Conservation (phyloP, 1,139 yeast species). For the Meyerozyma athensensis region DNA sequence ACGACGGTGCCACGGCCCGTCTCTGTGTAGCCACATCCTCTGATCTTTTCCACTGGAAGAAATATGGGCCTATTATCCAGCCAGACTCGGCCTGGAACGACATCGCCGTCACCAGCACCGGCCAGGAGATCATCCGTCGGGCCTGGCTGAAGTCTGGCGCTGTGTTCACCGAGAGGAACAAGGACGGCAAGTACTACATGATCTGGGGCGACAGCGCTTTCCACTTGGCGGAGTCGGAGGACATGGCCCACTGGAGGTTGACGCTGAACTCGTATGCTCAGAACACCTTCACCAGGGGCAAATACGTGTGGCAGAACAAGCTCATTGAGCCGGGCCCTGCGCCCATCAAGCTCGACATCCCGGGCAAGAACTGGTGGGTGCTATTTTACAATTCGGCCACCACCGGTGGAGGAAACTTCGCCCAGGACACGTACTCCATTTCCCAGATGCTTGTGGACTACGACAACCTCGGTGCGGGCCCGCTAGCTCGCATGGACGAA, state of each 20-base stretch:
- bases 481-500: constrained; percentile 34
- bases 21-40: constrained; percentile 40
- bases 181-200: constrained; percentile 40
- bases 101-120: constrained; percentile 24
- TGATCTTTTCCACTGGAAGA: constrained; percentile 38
- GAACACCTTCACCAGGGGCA: constrained; percentile 27
- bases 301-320: constrained; percentile 30
- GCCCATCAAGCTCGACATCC: constrained; percentile 31
- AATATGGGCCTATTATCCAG: constrained; percentile 34
- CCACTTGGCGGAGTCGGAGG: constrained; percentile 34
- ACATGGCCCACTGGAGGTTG: constrained; percentile 33
- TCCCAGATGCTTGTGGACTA: constrained; percentile 43
- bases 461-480: constrained; percentile 31
- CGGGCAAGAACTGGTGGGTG: constrained; percentile 28
- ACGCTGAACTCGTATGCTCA: constrained; percentile 17
- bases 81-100: constrained; percentile 29
- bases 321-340: constrained; percentile 44
- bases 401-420: constrained; percentile 29
- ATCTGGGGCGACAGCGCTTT: constrained; percentile 43
- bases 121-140: constrained; percentile 21
- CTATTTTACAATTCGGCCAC: constrained; percentile 41
- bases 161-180: constrained; percentile 29
- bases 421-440: constrained; percentile 30
- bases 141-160: constrained; percentile 47
- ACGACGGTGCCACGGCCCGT: constrained; percentile 31